Conservation (phyloP, 2,329 filamentous ascomycete species). For the Exophiala sp. region DNA sequence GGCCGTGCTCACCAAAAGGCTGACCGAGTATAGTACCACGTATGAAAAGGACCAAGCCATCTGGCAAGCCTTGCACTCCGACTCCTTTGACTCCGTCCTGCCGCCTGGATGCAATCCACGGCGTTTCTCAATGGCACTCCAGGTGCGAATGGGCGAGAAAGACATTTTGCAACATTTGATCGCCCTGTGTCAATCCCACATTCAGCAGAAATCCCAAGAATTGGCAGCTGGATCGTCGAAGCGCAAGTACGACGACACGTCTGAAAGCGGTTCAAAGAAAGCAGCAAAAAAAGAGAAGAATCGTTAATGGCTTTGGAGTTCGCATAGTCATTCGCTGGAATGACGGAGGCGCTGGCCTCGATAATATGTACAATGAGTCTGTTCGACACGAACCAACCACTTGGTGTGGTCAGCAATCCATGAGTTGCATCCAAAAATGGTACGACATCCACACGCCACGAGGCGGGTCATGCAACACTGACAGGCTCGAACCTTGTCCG, state of each 20-base stretch:
- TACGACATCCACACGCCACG: slow-evolving; percentile 19
- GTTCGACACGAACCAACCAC: neutral
- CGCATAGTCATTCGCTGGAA: slow-evolving; percentile 8
- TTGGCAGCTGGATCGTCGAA: slow-evolving; percentile 27
- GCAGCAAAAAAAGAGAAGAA: slow-evolving; percentile 10
- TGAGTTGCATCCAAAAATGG: slow-evolving; percentile 7
- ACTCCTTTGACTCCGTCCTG: slow-evolving; percentile 24
- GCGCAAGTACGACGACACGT: slow-evolving; percentile 30
- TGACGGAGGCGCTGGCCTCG: slow-evolving; percentile 25
- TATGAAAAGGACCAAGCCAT: slow-evolving; percentile 47
- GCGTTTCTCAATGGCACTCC: slow-evolving; percentile 54
- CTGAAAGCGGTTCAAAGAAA: slow-evolving; percentile 22
- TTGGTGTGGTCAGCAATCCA: neutral
- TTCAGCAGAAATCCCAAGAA: slow-evolving; percentile 33
- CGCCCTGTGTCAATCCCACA: slow-evolving; percentile 32
- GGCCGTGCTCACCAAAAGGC: slow-evolving; percentile 31
- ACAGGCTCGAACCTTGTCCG: slow-evolving; percentile 6
- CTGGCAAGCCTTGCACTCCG: slow-evolving; percentile 30
- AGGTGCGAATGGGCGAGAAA: slow-evolving; percentile 68
- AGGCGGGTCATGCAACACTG: slow-evolving; percentile 5
- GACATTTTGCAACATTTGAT: slow-evolving; percentile 55
- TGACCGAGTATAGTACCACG: slow-evolving; percentile 48
- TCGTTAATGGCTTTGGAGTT: slow-evolving; percentile 1
- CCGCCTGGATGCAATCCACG: slow-evolving; percentile 31
- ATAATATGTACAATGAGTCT: slow-evolving; percentile 21